Percentiles rank a stretch among this genome's conserved stretches.
These are phyloP conservation scores for Melastoma candidum DNA, from an alignment of 441 rosid species.

Conservation along the genomic window DNA sequence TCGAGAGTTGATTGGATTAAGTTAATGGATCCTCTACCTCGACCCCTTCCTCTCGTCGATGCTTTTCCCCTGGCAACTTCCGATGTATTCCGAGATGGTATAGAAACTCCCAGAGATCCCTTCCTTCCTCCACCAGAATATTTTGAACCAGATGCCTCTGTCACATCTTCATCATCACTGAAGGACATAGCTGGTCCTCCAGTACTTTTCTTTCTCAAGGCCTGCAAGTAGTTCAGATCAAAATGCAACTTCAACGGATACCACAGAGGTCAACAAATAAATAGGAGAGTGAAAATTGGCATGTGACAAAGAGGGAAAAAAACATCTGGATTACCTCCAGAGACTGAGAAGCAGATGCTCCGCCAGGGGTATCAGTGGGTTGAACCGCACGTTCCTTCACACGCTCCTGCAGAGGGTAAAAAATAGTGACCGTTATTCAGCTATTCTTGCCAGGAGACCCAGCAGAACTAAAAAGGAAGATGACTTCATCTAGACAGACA, in stretches of 20 bases:
- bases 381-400: slow-evolving; percentile 66
- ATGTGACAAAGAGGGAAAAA: slow-evolving; percentile 4
- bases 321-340: slow-evolving; percentile 38
- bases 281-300: slow-evolving; percentile 5
- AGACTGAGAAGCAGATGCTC: slow-evolving; percentile 40
- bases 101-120: slow-evolving; percentile 41
- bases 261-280: slow-evolving; percentile 1
- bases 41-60: slow-evolving; percentile 79
- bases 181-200: slow-evolving; percentile 54
- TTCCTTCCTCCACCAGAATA: slow-evolving; percentile 48
- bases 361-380: slow-evolving; percentile 43
- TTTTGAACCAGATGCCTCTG: slow-evolving; percentile 36
- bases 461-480: no score
- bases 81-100: slow-evolving; percentile 29
- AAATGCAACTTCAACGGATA: slow-evolving; percentile 10
- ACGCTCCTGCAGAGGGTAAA: slow-evolving; percentile 50
- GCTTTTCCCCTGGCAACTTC: slow-evolving; percentile 47
- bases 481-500: no score
- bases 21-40: slow-evolving; percentile 44
- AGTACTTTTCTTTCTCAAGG: slow-evolving; percentile 35
- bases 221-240: slow-evolving; percentile 31
- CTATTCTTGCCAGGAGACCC: neutral
- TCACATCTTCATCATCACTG: slow-evolving; percentile 85
- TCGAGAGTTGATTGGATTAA: slow-evolving; percentile 92
- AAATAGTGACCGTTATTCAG: neutral